phyloP scores from a whole-genome alignment of 495 filamentous ascomycete species.

The Aspergillus conjunctus region DNA sequence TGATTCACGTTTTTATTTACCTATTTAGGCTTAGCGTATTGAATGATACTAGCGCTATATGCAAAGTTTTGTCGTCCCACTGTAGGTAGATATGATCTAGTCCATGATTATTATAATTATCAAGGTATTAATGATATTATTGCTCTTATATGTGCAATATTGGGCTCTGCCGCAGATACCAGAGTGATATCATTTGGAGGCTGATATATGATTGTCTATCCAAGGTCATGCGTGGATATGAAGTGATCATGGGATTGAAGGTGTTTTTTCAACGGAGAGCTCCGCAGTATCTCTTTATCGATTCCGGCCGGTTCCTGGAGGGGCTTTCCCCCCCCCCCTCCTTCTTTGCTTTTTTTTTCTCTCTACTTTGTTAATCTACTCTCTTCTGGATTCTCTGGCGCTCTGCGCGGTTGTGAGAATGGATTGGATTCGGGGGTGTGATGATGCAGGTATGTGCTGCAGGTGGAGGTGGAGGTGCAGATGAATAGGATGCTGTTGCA shows the following conservation, averaged over 20 bases:
- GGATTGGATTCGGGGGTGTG: background rate
- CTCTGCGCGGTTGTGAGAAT: background rate
- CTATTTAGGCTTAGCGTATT: too few relatives aligned
- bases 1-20: too few relatives aligned
- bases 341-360: background rate
- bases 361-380: background rate
- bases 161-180: background rate
- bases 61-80: too few relatives aligned
- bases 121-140: too few relatives aligned
- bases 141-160: background rate
- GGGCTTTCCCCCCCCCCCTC: background rate
- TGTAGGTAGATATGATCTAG: too few relatives aligned
- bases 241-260: background rate
- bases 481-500: background rate
- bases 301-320: background rate
- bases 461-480: background rate
- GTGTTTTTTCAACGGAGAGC: constrained; percentile 1
- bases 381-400: background rate
- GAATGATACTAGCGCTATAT: too few relatives aligned
- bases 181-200: too few relatives aligned
- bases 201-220: too few relatives aligned
- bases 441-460: background rate
- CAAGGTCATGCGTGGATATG: background rate
- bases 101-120: too few relatives aligned
- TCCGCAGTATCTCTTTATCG: background rate